phyloP scores from a whole-genome alignment of 2,329 filamentous ascomycete genomes.

The Penicillium sp. region DNA sequence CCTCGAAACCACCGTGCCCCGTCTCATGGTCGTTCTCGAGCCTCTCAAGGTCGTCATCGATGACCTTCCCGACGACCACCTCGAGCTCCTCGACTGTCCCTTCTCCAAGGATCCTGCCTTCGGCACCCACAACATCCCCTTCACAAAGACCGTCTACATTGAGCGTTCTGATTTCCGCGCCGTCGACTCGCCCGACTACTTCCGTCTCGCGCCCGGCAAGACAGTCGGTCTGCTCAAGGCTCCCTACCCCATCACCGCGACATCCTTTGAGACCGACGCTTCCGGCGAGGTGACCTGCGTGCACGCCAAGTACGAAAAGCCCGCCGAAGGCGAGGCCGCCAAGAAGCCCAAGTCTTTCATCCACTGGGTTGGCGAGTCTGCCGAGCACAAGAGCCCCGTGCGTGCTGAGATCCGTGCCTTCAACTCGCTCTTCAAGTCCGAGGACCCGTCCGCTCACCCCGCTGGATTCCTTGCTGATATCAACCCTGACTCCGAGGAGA shows the following conservation, averaged over 20 bases:
- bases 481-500: conserved; percentile 78
- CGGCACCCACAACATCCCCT: conserved; percentile 58
- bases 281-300: conserved; percentile 68
- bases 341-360: conserved; percentile 74
- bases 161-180: conserved; percentile 78
- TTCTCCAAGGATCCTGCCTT: conserved; percentile 73
- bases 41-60: conserved; percentile 82
- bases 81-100: conserved; percentile 67
- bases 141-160: conserved; percentile 82
- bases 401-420: conserved; percentile 75
- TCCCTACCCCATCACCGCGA: conserved; percentile 69
- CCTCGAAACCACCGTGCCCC: conserved; percentile 82
- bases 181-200: conserved; percentile 71
- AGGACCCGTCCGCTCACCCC: conserved; percentile 74
- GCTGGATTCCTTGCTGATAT: conserved; percentile 83
- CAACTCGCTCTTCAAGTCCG: conserved; percentile 81
- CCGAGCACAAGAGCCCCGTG: conserved; percentile 61
- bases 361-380: conserved; percentile 80
- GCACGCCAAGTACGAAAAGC: conserved; percentile 68
- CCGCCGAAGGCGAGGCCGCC: conserved; percentile 62
- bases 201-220: conserved; percentile 75
- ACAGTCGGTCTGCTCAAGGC: conserved; percentile 72
- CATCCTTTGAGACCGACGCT: conserved; percentile 67
- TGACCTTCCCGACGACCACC: conserved; percentile 69
- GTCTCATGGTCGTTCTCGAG: conserved; percentile 86